Base-by-base conservation (phyloP, 1,284 basidiomycete genomes). In the Waitea zeae region DNA sequence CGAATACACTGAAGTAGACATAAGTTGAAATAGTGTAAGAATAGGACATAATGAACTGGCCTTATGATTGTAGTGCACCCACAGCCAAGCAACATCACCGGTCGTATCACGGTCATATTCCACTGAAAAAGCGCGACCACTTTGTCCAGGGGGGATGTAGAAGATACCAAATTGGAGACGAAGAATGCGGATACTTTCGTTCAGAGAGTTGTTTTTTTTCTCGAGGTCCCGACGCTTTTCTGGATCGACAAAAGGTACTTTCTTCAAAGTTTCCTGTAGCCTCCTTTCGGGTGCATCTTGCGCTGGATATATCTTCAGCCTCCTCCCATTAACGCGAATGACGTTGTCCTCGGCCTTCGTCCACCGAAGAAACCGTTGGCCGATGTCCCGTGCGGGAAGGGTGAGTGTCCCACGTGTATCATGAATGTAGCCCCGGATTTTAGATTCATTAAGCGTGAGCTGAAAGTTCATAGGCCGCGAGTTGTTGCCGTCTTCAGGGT, bases 11-110 rank as follows among this genome's bases (percentile, higher is more conserved):
- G n/a, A n/a, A n/a, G n/a, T n/a, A n/a, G n/a, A n/a, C n/a, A n/a
- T n/a, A n/a, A n/a, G n/a, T n/a, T n/a, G n/a, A n/a, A n/a, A n/a
- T n/a, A n/a, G n/a, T n/a, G n/a, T n/a, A n/a, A n/a, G n/a, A n/a
- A n/a, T n/a, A n/a, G n/a, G n/a, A n/a, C n/a, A n/a, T n/a, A n/a
- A n/a, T n/a, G n/a, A n/a, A n/a, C n/a, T n/a, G 17, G 67, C 46
- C 50, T 75, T 77, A 43, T 75, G 65, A 18, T 70, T 66, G 42
- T 78, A 79, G 34, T 77, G 63, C 36, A 79, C 70, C 36, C 55
- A 52, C 14, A 81, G 49, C 50, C 64, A 60, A 1, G 63, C 74
- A 37, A 61, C 58, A 24, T 56, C 37, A 6, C 46, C 44, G 33
- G 47, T 42, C 14, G 43, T 46, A 40, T 66, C 49, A 31, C 53